phyloP scores from a whole-genome alignment of 2,329 filamentous ascomycete genomes.

The Colletotrichum spinosum region DNA sequence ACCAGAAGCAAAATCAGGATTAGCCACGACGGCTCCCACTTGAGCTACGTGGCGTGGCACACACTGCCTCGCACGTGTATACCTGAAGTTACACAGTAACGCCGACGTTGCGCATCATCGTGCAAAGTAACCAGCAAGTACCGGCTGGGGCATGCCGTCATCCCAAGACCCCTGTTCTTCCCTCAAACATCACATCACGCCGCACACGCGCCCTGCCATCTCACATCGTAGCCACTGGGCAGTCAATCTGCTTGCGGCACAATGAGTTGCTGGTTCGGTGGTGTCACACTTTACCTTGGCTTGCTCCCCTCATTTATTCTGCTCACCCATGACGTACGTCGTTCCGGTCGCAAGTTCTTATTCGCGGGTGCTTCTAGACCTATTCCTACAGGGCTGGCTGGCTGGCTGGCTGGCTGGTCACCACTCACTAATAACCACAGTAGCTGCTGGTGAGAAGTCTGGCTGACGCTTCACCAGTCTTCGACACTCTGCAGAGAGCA shows the following conservation, averaged over 20 bases:
- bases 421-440: too few relatives aligned
- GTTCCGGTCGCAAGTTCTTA: background rate
- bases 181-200: slow-evolving; percentile 9
- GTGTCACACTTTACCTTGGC: background rate
- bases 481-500: too few relatives aligned
- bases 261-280: slow-evolving; percentile 2
- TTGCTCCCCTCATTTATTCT: slow-evolving; percentile 7
- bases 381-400: slow-evolving; percentile 8
- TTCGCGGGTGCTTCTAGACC: slow-evolving; percentile 33
- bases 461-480: too few relatives aligned
- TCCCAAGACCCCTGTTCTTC: slow-evolving; percentile 12
- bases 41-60: too few relatives aligned
- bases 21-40: slow-evolving; percentile 6
- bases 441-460: too few relatives aligned
- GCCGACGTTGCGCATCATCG: too few relatives aligned
- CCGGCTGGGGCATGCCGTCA: background rate
- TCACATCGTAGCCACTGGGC: slow-evolving; percentile 21
- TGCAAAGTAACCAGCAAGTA: too few relatives aligned
- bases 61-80: too few relatives aligned
- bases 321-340: slow-evolving; percentile 9
- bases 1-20: slow-evolving; percentile 7
- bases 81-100: too few relatives aligned
- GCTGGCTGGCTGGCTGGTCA: too few relatives aligned
- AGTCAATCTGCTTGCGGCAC: slow-evolving; percentile 27
- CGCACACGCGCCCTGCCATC: background rate